A percentile compares a stretch with the other conserved stretches of the same genome.
Evolutionary conservation across 2,329 filamentous ascomycete species (phyloP).

Genomic region (Trichophyton equinum): DNA sequence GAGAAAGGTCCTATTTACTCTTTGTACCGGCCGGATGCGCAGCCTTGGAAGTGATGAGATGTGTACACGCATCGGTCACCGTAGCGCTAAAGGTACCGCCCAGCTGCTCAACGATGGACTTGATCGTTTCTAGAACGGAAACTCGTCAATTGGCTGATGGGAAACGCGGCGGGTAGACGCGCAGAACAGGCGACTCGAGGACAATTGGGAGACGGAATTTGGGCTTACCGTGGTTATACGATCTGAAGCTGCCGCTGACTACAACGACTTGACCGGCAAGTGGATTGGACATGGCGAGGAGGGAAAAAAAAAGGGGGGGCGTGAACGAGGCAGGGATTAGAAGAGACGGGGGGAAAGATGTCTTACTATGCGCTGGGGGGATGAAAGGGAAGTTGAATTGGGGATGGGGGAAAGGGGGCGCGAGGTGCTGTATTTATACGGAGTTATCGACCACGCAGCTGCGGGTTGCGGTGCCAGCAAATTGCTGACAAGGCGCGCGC

Average conservation of each 20-base stretch:
- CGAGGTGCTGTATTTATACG: not conserved
- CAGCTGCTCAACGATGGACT: conserved; percentile 21
- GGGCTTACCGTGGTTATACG: conserved; percentile 38
- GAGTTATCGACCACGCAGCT: not conserved
- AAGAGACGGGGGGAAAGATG: not conserved
- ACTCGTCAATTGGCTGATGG: not conserved
- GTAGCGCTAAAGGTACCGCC: conserved; percentile 25
- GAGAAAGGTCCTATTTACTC: conserved; percentile 19
- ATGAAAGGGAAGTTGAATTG: not conserved
- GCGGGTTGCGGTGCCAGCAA: not conserved
- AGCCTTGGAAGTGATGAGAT: conserved; percentile 30
- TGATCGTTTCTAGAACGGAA: conserved; percentile 20
- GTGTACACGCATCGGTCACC: conserved; percentile 24
- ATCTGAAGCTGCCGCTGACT: conserved; percentile 49
- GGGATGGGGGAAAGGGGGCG: not conserved
- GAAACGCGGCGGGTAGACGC: not conserved
- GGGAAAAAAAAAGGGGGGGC: not conserved
- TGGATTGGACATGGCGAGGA: conserved; percentile 16
- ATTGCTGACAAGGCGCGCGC: not conserved
- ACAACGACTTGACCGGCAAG: conserved; percentile 35
- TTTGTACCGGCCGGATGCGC: conserved; percentile 25
- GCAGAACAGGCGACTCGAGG: not conserved
- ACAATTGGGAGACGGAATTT: not conserved
- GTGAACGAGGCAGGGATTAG: no score
- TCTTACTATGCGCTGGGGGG: not conserved